Evolutionary conservation across 176 grass and related monocot species (phyloP).

Genomic region (Rhipidocladum racemiflorum): DNA sequence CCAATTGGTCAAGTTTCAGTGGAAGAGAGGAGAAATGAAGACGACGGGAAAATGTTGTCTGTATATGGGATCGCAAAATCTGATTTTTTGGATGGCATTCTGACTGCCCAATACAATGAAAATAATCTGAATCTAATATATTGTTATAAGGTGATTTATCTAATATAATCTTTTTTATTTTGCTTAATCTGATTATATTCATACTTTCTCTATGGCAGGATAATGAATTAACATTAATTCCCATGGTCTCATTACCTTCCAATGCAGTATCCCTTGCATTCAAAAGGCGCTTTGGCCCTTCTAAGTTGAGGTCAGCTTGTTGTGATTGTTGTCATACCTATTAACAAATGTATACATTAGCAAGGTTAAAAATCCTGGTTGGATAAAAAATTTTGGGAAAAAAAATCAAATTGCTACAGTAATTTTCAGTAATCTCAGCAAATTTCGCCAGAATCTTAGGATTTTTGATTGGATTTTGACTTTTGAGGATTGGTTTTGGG

Average conservation of each 20-base stretch:
- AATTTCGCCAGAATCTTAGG: no score
- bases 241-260: conserved; percentile 68
- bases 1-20: conserved; percentile 87
- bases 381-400: no score
- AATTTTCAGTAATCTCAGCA: no score
- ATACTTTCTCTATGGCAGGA: conserved; percentile 54
- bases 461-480: no score
- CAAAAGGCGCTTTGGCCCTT: conserved; percentile 75
- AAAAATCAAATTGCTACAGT: no score
- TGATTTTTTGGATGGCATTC: conserved; percentile 73
- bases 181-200: conserved; percentile 19
- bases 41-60: conserved; percentile 53
- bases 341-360: neutral
- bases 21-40: conserved; percentile 57
- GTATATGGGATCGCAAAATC: conserved; percentile 65
- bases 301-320: conserved; percentile 76
- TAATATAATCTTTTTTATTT: conserved; percentile 1
- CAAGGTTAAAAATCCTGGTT: no score
- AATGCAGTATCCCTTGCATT: conserved; percentile 66
- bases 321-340: conserved; percentile 3
- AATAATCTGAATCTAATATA: conserved; percentile 84
- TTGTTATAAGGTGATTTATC: conserved; percentile 76
- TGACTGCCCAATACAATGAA: conserved; percentile 63
- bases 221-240: conserved; percentile 73
- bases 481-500: no score